Evolutionary conservation across 495 filamentous ascomycete genomes (phyloP).

Genomic region (Penicillium mononematosum): DNA sequence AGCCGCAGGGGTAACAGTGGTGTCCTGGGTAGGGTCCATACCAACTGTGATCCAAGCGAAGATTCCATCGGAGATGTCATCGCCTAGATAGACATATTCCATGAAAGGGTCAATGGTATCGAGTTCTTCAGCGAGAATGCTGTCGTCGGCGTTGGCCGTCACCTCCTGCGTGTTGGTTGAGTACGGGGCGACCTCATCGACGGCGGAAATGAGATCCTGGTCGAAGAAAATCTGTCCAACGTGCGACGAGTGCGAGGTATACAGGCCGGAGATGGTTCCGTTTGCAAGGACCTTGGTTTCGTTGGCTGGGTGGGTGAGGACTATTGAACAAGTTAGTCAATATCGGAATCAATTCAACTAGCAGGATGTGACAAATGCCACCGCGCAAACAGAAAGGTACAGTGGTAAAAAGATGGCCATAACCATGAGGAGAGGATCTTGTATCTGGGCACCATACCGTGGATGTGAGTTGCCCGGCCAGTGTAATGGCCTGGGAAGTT

Average conservation of each 20-base stretch:
- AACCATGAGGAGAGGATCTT: background rate
- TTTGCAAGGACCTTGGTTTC: constrained; percentile 33
- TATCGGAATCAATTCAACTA: background rate
- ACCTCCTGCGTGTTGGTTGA: constrained; percentile 51
- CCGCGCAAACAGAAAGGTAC: background rate
- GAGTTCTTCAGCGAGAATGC: constrained; percentile 46
- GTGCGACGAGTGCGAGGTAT: constrained; percentile 41
- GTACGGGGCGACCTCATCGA: constrained; percentile 54
- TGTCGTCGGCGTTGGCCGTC: constrained; percentile 53
- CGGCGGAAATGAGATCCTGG: constrained; percentile 47
- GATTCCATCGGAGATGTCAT: constrained; percentile 33
- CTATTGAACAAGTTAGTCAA: constrained; percentile 2
- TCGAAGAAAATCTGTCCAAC: constrained; percentile 66
- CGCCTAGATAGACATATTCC: constrained; percentile 48
- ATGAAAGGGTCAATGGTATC: constrained; percentile 56
- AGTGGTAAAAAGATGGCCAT: background rate
- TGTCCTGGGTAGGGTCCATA: constrained; percentile 30
- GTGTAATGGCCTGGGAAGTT: constrained; percentile 58
- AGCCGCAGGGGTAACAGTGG: constrained; percentile 30
- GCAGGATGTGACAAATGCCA: background rate
- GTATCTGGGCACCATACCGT: constrained; percentile 25
- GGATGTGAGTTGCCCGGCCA: constrained; percentile 37
- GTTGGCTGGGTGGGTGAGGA: constrained; percentile 39
- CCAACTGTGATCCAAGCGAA: constrained; percentile 41
- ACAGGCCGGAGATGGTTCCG: constrained; percentile 34